Percentiles rank a stretch among this genome's conserved stretches.
phyloP scores from a whole-genome alignment of 169 alveolate species.

The Cryptosporidium muris region DNA sequence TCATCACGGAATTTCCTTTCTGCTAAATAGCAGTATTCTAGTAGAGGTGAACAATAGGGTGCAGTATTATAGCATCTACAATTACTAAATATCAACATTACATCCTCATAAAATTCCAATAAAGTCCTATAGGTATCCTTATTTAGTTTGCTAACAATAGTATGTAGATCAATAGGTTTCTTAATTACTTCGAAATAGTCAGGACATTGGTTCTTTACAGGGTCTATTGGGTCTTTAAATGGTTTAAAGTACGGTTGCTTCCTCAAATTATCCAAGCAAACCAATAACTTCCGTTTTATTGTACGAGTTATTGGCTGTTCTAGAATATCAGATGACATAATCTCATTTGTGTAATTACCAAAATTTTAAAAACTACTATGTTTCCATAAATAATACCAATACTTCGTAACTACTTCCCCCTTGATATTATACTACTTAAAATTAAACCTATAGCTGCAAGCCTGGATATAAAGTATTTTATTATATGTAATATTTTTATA shows the following conservation, averaged over 20 bases:
- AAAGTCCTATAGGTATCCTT: constrained; percentile 11
- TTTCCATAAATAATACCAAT: too few species aligned
- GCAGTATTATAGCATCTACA: constrained; percentile 60
- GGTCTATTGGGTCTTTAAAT: constrained; percentile 52
- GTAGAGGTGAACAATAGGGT: constrained; percentile 25
- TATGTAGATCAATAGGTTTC: constrained; percentile 39
- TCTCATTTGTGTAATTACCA: too few species aligned
- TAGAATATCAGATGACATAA: constrained; percentile 3
- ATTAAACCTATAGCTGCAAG: too few species aligned
- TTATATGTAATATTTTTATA: too few species aligned
- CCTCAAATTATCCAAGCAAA: constrained; percentile 30
- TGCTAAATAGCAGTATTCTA: constrained; percentile 20
- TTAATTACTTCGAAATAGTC: constrained; percentile 58
- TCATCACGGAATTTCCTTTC: constrained; percentile 21
- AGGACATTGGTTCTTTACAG: constrained; percentile 34
- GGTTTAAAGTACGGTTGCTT: constrained; percentile 36
- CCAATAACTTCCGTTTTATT: constrained; percentile 27
- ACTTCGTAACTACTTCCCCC: too few species aligned
- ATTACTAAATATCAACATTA: constrained; percentile 33
- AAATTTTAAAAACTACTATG: too few species aligned
- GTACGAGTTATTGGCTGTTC: constrained; percentile 30
- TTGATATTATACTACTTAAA: too few species aligned
- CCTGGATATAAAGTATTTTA: too few species aligned
- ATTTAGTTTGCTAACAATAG: constrained; percentile 16
- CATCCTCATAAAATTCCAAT: constrained; percentile 14